Conservation (phyloP, 2,329 filamentous ascomycete genomes). For the Escovopsis weberi region DNA sequence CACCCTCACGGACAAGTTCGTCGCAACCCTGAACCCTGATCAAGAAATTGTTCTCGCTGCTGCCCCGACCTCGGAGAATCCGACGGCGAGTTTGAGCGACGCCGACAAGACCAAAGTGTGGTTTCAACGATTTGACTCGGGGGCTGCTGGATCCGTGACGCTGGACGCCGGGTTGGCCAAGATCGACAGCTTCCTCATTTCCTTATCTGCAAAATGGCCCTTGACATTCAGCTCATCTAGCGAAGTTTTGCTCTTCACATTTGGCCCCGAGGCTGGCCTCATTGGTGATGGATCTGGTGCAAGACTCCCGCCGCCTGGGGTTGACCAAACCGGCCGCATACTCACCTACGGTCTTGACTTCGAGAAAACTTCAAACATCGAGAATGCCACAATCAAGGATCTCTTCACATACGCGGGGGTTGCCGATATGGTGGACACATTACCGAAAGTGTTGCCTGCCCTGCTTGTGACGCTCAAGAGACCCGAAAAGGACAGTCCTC, state of each 20-base stretch:
- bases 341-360: conserved; percentile 4
- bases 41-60: conserved; percentile 1
- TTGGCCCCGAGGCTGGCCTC: background rate
- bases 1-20: conserved; percentile 3
- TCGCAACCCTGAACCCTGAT: conserved; percentile 1
- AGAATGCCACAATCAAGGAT: background rate
- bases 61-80: background rate
- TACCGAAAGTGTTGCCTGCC: background rate
- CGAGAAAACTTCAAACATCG: background rate
- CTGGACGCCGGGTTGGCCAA: background rate
- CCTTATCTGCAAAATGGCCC: background rate
- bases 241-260: conserved; percentile 3
- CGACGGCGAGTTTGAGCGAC: background rate
- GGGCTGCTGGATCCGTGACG: background rate
- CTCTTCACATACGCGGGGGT: conserved; percentile 2
- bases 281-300: background rate
- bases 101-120: conserved; percentile 3
- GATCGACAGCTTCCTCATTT: background rate
- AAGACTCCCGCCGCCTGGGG: conserved; percentile 1
- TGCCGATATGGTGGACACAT: background rate
- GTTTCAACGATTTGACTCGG: conserved; percentile 2
- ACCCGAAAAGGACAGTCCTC: background rate
- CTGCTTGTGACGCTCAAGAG: background rate
- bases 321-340: background rate
- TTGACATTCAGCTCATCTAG: conserved; percentile 4